Conservation (phyloP, 345 rosid species). For the Sonneratia caseolaris region DNA sequence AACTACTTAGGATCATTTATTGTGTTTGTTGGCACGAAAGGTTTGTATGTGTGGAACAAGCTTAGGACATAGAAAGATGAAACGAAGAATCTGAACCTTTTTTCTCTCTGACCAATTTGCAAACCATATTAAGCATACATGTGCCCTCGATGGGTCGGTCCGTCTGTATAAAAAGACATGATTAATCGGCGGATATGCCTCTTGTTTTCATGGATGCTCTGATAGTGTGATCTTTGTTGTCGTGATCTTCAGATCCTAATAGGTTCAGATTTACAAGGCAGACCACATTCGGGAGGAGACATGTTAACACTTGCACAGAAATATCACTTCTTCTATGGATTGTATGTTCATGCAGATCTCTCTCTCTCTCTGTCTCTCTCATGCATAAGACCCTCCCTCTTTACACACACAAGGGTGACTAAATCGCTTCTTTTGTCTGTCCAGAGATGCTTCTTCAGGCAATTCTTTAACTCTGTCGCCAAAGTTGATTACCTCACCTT, state of each 20-base stretch:
- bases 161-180: too few species aligned
- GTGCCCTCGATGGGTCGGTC: too few species aligned
- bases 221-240: not conserved
- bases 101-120: too few species aligned
- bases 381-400: not conserved
- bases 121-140: too few species aligned
- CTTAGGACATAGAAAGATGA: too few species aligned
- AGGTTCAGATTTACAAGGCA: constrained; percentile 51
- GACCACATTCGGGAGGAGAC: constrained; percentile 62
- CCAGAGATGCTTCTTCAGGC: constrained; percentile 36
- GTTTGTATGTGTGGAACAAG: too few species aligned
- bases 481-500: constrained; percentile 53
- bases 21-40: too few species aligned
- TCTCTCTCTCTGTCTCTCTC: not conserved
- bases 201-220: too few species aligned
- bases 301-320: constrained; percentile 27
- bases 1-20: too few species aligned
- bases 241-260: constrained; percentile 29
- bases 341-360: constrained; percentile 22
- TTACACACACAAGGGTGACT: not conserved
- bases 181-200: too few species aligned
- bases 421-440: not conserved
- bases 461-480: constrained; percentile 40
- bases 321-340: constrained; percentile 33
- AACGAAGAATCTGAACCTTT: too few species aligned